Evolutionary conservation across 1,284 basidiomycete genomes (phyloP), one percentile per base, ranked within the genome.

Genomic region (Trichosporon sp.): DNA sequence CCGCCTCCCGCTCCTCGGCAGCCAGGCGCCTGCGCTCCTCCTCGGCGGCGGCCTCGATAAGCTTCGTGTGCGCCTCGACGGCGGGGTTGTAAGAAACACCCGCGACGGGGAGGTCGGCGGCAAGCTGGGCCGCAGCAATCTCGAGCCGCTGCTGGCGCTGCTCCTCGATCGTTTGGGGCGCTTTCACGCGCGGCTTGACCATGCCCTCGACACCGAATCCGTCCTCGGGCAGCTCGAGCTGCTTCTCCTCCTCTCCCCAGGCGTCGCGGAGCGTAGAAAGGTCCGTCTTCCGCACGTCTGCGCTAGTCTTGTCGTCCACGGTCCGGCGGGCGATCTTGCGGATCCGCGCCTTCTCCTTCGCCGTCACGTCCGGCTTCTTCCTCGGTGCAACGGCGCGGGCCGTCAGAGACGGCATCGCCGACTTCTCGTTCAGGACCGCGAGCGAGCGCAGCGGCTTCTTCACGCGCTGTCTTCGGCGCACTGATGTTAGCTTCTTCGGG

Each of bases 81-180:
- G 90, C 89, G 0, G 96, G 96, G 82, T 98, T 98, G 84, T 99
- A 98, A n/a, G 93, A 96, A 5, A 91, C 88, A 19, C 96, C 96
- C 35, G 90, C 90, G 75, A 93, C 92, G 0, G 96, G 96, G 5
- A 89, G 83, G 0, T 88, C 83, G 1, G 96, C 88, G 0, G 92
- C 91, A 19, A 75, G 70, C n/a, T 75, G 72, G 12, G 64, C 68
- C 43, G 72, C 73, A n/a, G 76, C 73, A 4, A 66, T 67, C 11
- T 68, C 68, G 11, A 76, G 65, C 21, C 76, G 76, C 21, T 73
- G 69, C 46, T 77, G 76, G 37, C 78, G 72, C 66, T 78, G 80
- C 38, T 76, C 71, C 19, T 72, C 65, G 21, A 84, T 66, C 21
- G 81, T 83, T 14, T 74, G 70, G 0, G 83, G 83, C n/a, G 78